Evolutionary conservation across 2,329 filamentous ascomycete species (phyloP), one percentile per base, ranked within the genome.

Genomic region (Aspergillus novoparasiticus): DNA sequence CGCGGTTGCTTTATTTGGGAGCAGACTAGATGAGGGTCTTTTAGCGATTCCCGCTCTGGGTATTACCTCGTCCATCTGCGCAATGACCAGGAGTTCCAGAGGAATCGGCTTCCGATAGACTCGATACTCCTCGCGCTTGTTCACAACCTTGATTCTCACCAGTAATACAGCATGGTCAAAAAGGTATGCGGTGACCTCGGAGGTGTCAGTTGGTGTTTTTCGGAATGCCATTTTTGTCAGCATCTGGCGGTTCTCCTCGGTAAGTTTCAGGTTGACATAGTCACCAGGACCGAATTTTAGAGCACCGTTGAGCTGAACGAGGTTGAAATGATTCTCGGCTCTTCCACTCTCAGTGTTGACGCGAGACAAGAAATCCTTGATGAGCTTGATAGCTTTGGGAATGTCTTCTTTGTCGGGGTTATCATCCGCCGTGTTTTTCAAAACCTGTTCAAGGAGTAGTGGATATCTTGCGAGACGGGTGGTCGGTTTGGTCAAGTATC

Each of bases 261-360:
- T 97, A 57, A 99, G 84, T 77, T 96, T 96, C 65, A 99, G 82
- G 76, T 99, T 95, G 55, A 98, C 94, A 73, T 90, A 91, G 73
- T 97, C 94, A 66, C 93, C 93, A 1, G 92, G 90, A 48, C 90
- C 87, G 84, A 96, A 99, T 66, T 94, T 93, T 67, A 99, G 87
- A 71, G 96, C 92, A 70, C 95, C 89, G 75, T 97, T 95, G 36
- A 99, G 85, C 69, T 93, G 91, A 77, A 94, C 90, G 62, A 99
- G 82, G 76, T 98, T 98, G 84, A 97, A 98, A 58, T 95, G 90
- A 75, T 99, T 99, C 79, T 99, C 95, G 0, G 95, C 93, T 81
- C 96, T 97, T 71, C 95, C 95, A 69, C 93, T 97, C 78, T 98
- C 95, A 16, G 92, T 87, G 73, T 99, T 99, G 74, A 99, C 95